phyloP scores from a whole-genome alignment of 306 rosid genomes.

The Alnus rubra region DNA sequence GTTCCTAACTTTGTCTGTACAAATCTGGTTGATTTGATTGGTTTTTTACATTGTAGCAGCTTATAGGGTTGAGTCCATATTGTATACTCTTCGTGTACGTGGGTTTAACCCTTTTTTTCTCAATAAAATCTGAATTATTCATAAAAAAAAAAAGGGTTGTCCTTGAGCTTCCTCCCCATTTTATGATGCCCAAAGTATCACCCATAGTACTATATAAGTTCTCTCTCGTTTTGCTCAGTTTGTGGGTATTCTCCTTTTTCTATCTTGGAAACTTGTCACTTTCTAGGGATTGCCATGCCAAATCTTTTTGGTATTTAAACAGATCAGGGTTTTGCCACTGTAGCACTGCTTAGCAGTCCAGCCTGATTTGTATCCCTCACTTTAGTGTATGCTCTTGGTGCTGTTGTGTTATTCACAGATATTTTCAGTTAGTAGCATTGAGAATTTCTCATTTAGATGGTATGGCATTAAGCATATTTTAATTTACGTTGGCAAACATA shows the following conservation, averaged over 20 bases:
- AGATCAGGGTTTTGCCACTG: background rate
- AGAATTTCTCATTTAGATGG: background rate
- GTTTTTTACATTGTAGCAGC: no score
- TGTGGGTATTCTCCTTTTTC: background rate
- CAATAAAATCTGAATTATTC: no score
- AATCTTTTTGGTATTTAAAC: background rate
- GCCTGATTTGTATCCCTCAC: background rate
- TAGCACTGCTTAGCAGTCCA: background rate
- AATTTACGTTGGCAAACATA: slow-evolving; percentile 19
- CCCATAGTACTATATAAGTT: background rate
- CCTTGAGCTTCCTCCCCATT: background rate
- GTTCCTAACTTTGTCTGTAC: no score
- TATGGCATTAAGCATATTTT: background rate
- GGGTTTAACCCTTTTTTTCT: no score
- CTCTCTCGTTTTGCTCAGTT: background rate
- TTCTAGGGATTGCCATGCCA: background rate
- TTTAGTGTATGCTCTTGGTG: background rate
- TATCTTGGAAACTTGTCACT: background rate
- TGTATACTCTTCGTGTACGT: no score
- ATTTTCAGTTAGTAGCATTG: background rate
- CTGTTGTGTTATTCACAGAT: background rate
- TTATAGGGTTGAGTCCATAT: no score
- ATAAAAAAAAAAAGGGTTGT: background rate
- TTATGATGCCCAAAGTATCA: background rate
- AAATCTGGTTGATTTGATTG: no score